These are phyloP conservation scores for Fusarium tanahbumbuense DNA, from an alignment of 2,329 filamentous ascomycete genomes.

Conservation along the genomic window DNA sequence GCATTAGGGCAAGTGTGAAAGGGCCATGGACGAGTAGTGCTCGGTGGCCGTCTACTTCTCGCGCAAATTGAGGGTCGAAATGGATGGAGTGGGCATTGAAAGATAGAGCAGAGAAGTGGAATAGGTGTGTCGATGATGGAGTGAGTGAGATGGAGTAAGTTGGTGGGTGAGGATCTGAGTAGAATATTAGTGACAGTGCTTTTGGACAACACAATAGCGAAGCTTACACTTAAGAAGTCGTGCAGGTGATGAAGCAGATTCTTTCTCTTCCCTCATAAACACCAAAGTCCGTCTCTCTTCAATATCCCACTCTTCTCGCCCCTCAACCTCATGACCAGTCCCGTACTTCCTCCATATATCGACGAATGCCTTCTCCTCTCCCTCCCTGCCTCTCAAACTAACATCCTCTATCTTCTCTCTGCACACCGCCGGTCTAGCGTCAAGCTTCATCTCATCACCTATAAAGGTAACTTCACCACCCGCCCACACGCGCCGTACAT, in stretches of 20 bases:
- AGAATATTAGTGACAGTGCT: not conserved
- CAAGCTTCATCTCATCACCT: slow-evolving; percentile 50
- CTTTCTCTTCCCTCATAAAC: slow-evolving; percentile 59
- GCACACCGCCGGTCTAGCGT: slow-evolving; percentile 57
- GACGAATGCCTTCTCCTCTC: slow-evolving; percentile 62
- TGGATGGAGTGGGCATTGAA: slow-evolving; percentile 96
- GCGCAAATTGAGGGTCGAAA: slow-evolving; percentile 78
- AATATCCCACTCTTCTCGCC: slow-evolving; percentile 49
- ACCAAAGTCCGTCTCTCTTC: slow-evolving; percentile 64
- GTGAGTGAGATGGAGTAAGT: slow-evolving; percentile 64
- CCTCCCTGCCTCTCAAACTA: slow-evolving; percentile 48
- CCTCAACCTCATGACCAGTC: slow-evolving; percentile 36
- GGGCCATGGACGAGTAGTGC: slow-evolving; percentile 89
- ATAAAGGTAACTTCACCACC: slow-evolving; percentile 77
- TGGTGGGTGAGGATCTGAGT: slow-evolving; percentile 51
- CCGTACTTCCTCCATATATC: slow-evolving; percentile 62
- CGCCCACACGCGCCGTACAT: slow-evolving; percentile 86
- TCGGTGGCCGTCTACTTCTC: slow-evolving; percentile 77
- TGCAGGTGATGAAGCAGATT: slow-evolving; percentile 15
- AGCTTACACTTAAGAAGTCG: slow-evolving; percentile 48
- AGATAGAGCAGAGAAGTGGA: slow-evolving; percentile 89
- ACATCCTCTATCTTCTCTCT: slow-evolving; percentile 59
- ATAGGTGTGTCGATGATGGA: slow-evolving; percentile 79
- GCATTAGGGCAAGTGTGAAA: slow-evolving; percentile 79
- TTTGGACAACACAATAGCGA: not conserved